Conservation (phyloP, 257 asterid species). For the Rhazya stricta region DNA sequence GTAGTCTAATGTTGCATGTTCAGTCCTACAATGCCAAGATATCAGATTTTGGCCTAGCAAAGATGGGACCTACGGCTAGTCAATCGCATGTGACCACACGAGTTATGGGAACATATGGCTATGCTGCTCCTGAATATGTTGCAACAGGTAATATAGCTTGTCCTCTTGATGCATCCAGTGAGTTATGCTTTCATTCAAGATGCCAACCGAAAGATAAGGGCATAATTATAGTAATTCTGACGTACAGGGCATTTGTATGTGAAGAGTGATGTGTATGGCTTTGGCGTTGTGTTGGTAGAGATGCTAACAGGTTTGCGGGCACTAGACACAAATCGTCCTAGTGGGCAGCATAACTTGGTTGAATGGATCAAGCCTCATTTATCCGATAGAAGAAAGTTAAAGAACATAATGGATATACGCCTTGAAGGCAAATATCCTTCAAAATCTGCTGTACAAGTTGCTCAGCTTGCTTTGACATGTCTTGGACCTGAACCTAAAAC, state of each 20-base stretch:
- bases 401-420: slow-evolving; percentile 51
- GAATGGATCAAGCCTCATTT: slow-evolving; percentile 73
- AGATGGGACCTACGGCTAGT: slow-evolving; percentile 62
- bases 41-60: slow-evolving; percentile 71
- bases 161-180: neutral
- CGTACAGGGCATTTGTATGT: slow-evolving; percentile 56
- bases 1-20: slow-evolving; percentile 5
- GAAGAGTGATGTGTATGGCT: slow-evolving; percentile 72
- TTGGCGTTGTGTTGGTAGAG: slow-evolving; percentile 66
- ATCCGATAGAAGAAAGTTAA: slow-evolving; percentile 47
- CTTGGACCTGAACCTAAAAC: slow-evolving; percentile 48
- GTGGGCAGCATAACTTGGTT: slow-evolving; percentile 39
- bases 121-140: slow-evolving; percentile 76
- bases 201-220: neutral
- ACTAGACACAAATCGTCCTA: slow-evolving; percentile 50
- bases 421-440: slow-evolving; percentile 62
- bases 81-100: slow-evolving; percentile 62
- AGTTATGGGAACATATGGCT: slow-evolving; percentile 74
- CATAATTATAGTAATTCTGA: slow-evolving; percentile 8
- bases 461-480: slow-evolving; percentile 56
- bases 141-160: slow-evolving; percentile 44
- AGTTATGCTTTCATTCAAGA: neutral
- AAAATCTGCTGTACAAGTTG: slow-evolving; percentile 43
- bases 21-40: slow-evolving; percentile 65
- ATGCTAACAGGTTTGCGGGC: slow-evolving; percentile 63